Conservation (phyloP, 345 rosid genomes). For the Hibiscus syriacus region DNA sequence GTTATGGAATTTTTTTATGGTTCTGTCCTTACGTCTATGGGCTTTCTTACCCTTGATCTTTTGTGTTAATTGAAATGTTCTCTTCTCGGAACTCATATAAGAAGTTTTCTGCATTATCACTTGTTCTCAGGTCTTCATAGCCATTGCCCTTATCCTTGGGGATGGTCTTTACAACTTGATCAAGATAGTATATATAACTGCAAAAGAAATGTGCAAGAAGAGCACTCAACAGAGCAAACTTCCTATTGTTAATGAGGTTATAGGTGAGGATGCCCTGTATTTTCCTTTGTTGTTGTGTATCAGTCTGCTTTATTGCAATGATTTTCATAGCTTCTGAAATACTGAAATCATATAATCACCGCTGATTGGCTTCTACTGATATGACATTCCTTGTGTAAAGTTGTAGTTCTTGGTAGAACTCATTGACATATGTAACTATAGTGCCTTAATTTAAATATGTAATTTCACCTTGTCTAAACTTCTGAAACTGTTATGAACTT, state of each 20-base stretch:
- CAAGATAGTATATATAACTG: slow-evolving; percentile 60
- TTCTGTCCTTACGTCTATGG: neutral
- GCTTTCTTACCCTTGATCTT: neutral
- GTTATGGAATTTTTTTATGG: slow-evolving; percentile 8
- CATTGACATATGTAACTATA: neutral
- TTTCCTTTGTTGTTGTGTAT: neutral
- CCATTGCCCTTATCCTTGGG: slow-evolving; percentile 83
- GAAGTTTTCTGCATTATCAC: neutral
- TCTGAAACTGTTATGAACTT: neutral
- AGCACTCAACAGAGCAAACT: slow-evolving; percentile 43
- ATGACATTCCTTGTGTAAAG: neutral
- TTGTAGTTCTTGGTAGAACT: neutral
- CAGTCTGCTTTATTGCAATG: neutral
- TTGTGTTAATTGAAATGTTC: neutral
- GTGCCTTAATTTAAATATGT: neutral
- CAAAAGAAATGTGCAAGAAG: slow-evolving; percentile 49
- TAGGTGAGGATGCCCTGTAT: slow-evolving; percentile 36
- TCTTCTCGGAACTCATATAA: slow-evolving; percentile 8
- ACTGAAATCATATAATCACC: neutral
- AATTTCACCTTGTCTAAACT: neutral
- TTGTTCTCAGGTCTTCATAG: slow-evolving; percentile 67
- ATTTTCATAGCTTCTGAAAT: neutral
- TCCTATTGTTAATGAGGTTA: slow-evolving; percentile 42
- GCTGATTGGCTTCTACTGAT: neutral
- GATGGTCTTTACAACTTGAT: slow-evolving; percentile 86